These are phyloP conservation scores for Kodamaea nitidulidarum DNA, from an alignment of 805 yeast species.

Conservation along the genomic window DNA sequence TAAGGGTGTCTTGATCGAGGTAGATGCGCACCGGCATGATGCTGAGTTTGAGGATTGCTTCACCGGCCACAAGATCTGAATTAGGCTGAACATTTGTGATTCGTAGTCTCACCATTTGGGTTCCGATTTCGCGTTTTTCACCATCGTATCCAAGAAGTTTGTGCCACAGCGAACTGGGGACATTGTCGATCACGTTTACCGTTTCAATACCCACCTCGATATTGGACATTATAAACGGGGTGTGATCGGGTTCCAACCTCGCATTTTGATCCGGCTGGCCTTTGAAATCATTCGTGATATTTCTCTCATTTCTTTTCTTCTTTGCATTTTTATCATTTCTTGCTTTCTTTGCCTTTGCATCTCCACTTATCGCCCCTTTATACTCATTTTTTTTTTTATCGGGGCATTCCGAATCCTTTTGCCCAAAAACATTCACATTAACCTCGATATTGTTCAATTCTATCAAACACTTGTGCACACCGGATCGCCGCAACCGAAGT, in stretches of 20 bases:
- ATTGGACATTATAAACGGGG: conserved; percentile 31
- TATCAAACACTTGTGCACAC: conserved; percentile 34
- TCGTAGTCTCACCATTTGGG: conserved; percentile 53
- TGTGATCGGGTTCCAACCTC: no score
- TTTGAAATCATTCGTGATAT: no score
- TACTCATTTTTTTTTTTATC: not conserved
- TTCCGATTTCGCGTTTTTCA: conserved; percentile 64
- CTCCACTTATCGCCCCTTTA: not conserved
- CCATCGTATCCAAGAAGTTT: conserved; percentile 69
- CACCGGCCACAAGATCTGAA: conserved; percentile 61
- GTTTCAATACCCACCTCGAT: conserved; percentile 49
- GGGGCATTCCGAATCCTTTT: conserved; percentile 14
- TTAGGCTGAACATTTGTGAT: conserved; percentile 65
- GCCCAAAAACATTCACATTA: conserved; percentile 34
- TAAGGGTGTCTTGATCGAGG: conserved; percentile 91
- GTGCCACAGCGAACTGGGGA: conserved; percentile 88
- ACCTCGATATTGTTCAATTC: conserved; percentile 54
- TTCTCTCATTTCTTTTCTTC: no score
- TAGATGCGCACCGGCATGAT: conserved; percentile 76
- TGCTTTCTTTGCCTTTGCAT: no score
- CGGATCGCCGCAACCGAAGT: conserved; percentile 4
- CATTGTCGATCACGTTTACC: conserved; percentile 66
- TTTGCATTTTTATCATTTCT: no score
- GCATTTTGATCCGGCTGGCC: no score
- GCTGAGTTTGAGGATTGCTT: conserved; percentile 49